Percentiles rank a stretch among this genome's conserved stretches.
Conservation (phyloP, 371 early-diverging fungal genomes). For the Mucor mucedo region DNA sequence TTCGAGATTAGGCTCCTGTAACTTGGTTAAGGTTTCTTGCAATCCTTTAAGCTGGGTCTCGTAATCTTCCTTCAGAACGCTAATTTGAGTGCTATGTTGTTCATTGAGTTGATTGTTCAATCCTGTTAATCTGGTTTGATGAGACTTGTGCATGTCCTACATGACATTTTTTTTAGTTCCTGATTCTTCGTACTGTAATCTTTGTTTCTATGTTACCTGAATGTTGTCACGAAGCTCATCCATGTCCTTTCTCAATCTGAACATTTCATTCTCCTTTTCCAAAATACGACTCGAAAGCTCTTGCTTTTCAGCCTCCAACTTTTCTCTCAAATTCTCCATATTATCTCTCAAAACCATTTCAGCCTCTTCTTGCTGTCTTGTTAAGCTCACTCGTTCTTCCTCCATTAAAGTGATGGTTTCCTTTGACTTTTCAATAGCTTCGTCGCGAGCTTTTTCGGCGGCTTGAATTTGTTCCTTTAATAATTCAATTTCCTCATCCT, state of each 20-base stretch:
- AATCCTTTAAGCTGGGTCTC: conserved; percentile 22
- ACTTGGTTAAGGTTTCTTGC: conserved; percentile 20
- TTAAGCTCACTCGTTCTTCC: conserved; percentile 25
- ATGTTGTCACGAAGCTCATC: conserved; percentile 35
- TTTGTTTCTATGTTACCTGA: conserved; percentile 19
- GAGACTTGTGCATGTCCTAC: conserved; percentile 36
- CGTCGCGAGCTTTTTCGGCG: conserved; percentile 17
- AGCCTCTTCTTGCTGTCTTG: conserved; percentile 28
- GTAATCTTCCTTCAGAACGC: conserved; percentile 24
- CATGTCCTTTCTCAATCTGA: conserved; percentile 26
- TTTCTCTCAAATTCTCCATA: conserved; percentile 35
- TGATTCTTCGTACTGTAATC: background rate
- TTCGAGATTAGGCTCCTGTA: conserved; percentile 22
- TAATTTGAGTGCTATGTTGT: conserved; percentile 26
- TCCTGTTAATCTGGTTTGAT: conserved; percentile 30
- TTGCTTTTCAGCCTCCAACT: conserved; percentile 32
- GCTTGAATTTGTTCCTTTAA: conserved; percentile 15
- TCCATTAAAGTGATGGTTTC: conserved; percentile 15
- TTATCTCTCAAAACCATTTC: conserved; percentile 34
- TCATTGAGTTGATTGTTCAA: conserved; percentile 29
- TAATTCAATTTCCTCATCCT: conserved; percentile 15
- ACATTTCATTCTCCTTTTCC: conserved; percentile 29
- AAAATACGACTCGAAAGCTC: conserved; percentile 22
- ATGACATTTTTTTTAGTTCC: background rate
- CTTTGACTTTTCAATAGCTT: conserved; percentile 18